Evolutionary conservation across 129 eudicot species (phyloP).

Genomic region (Oenanthe sinensis): DNA sequence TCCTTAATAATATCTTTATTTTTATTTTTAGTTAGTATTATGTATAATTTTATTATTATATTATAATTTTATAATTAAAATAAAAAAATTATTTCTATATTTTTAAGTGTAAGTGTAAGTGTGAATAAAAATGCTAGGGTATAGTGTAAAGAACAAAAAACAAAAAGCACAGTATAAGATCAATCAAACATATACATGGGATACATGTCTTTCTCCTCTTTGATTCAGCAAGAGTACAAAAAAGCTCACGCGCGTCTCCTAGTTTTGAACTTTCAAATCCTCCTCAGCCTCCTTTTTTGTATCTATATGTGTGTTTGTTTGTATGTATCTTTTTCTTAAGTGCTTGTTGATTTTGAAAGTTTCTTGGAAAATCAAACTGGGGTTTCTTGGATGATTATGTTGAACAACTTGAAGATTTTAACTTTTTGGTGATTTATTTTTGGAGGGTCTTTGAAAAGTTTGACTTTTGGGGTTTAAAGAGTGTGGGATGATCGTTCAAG

Average conservation of each 20-base stretch:
- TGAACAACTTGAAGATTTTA: neutral
- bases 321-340: neutral
- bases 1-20: no score
- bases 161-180: neutral
- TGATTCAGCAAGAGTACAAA: neutral
- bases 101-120: no score
- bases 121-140: no score
- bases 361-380: neutral
- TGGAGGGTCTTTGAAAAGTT: neutral
- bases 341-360: neutral
- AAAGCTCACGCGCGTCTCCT: neutral
- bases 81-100: no score
- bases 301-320: neutral
- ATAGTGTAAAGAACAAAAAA: neutral
- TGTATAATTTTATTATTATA: no score
- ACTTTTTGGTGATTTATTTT: constrained; percentile 7
- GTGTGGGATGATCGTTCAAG: constrained; percentile 13
- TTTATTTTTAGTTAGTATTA: no score
- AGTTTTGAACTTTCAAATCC: constrained; percentile 15
- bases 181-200: neutral
- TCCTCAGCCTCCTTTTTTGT: neutral
- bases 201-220: constrained; percentile 20
- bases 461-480: neutral
- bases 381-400: neutral
- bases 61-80: no score